These are phyloP conservation scores for Somion occarium DNA, from an alignment of 1,284 basidiomycete species.

Conservation along the genomic window DNA sequence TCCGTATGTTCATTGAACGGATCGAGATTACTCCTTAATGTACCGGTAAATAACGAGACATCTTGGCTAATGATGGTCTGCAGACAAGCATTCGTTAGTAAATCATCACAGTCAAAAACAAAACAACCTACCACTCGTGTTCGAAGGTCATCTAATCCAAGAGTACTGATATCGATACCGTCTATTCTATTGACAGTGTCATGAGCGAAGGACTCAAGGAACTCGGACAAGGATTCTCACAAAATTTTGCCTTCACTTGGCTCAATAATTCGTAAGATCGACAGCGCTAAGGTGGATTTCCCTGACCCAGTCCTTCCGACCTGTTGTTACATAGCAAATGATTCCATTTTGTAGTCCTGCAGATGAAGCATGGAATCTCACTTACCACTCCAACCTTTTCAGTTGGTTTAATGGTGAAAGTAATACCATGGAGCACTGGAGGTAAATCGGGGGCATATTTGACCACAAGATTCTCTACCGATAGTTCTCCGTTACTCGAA, in stretches of 20 bases:
- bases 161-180: conserved; percentile 75
- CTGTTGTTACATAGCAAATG: too few species aligned
- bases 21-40: conserved; percentile 76
- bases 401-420: conserved; percentile 64
- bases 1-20: conserved; percentile 62
- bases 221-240: conserved; percentile 34
- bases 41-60: conserved; percentile 82
- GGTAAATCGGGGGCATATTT: conserved; percentile 75
- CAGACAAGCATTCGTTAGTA: not conserved
- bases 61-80: conserved; percentile 82
- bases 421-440: conserved; percentile 61
- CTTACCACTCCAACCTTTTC: conserved; percentile 76
- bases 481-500: conserved; percentile 50
- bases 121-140: conserved; percentile 45
- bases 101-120: not conserved
- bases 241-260: conserved; percentile 67
- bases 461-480: conserved; percentile 63
- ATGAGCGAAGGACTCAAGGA: too few species aligned
- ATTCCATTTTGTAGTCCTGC: too few species aligned
- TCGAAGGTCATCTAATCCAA: conserved; percentile 81
- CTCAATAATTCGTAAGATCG: conserved; percentile 78
- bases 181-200: conserved; percentile 49
- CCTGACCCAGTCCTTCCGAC: conserved; percentile 69
- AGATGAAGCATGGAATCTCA: conserved; percentile 8
- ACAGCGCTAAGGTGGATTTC: conserved; percentile 73